Percentiles rank a stretch among this genome's conserved stretches.
Conservation (phyloP, 495 filamentous ascomycete species). For the Hypoxylon subgilvum region DNA sequence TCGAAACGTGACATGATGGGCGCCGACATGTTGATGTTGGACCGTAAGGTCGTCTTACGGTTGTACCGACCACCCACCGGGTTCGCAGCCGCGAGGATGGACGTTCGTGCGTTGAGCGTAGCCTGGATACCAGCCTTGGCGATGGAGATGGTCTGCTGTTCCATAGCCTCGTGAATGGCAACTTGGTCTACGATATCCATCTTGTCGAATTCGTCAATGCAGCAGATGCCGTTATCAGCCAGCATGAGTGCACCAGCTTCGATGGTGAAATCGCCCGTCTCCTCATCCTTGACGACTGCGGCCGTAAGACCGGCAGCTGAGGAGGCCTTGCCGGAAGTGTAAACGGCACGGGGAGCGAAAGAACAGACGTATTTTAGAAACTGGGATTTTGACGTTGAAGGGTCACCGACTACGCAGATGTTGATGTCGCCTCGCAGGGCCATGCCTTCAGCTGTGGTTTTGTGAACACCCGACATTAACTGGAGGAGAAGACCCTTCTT, state of each 20-base stretch:
- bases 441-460: constrained; percentile 90
- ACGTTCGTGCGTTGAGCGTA: constrained; percentile 92
- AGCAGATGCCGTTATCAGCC: constrained; percentile 95
- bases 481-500: constrained; percentile 97
- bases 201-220: constrained; percentile 99
- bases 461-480: constrained; percentile 89
- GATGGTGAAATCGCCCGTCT: constrained; percentile 98
- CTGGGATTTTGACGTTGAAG: constrained; percentile 97
- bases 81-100: constrained; percentile 95
- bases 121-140: constrained; percentile 99
- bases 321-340: constrained; percentile 97
- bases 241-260: constrained; percentile 98
- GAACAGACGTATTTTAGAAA: constrained; percentile 98
- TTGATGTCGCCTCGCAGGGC: constrained; percentile 95
- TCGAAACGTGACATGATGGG: constrained; percentile 99
- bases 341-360: constrained; percentile 93
- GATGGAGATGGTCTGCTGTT: constrained; percentile 99
- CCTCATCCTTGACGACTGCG: constrained; percentile 95
- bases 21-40: constrained; percentile 97
- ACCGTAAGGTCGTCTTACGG: constrained; percentile 87
- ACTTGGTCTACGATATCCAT: constrained; percentile 99
- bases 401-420: constrained; percentile 97
- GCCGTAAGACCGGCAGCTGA: constrained; percentile 97
- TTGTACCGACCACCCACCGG: constrained; percentile 96
- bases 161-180: constrained; percentile 99